These are phyloP conservation scores for Lactifluus pinguis DNA, from an alignment of 768 basidiomycete genomes.

Conservation along the genomic window DNA sequence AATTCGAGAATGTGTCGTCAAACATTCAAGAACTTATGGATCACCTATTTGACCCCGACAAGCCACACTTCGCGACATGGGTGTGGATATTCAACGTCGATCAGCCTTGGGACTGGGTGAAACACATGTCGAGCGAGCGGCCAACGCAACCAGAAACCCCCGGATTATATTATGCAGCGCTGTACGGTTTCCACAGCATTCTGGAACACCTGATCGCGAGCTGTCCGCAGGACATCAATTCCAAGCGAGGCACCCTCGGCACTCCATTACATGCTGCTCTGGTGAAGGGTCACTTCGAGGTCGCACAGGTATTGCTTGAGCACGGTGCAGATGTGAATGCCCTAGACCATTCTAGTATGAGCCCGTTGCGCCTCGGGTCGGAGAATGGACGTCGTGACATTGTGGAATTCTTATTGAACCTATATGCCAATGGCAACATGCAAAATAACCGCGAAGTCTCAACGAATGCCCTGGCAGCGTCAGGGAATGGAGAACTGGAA, in stretches of 20 bases:
- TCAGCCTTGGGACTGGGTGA: background rate
- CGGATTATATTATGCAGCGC: background rate
- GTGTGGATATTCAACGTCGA: background rate
- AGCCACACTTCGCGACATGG: too few relatives aligned
- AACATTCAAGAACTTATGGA: background rate
- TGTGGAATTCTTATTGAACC: background rate
- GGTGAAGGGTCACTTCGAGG: background rate
- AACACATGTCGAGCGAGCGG: background rate
- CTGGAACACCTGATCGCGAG: background rate
- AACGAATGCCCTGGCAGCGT: too few relatives aligned
- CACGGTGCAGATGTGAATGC: background rate
- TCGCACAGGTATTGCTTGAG: background rate
- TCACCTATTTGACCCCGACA: background rate
- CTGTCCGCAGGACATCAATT: background rate
- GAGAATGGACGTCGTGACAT: background rate
- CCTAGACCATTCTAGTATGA: background rate
- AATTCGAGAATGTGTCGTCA: background rate
- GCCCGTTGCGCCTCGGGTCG: background rate
- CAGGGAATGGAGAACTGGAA: background rate
- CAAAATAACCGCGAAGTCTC: background rate
- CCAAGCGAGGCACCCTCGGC: background rate
- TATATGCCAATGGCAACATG: background rate
- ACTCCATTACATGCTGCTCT: background rate
- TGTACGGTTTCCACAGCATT: background rate
- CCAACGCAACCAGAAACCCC: background rate